phyloP scores from a whole-genome alignment of 1,284 basidiomycete genomes.

The Austroboletus niveus region DNA sequence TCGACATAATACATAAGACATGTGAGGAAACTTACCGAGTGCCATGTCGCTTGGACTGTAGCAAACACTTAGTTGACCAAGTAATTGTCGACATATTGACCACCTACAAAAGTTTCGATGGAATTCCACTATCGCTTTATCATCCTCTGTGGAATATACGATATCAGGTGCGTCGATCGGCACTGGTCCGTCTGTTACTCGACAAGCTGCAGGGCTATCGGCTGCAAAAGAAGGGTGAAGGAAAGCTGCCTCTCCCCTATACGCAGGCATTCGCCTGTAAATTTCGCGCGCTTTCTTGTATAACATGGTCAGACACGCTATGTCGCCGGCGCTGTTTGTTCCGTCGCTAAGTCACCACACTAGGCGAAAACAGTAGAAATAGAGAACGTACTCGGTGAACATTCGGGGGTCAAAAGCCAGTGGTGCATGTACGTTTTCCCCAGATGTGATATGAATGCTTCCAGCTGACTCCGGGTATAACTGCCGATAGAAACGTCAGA shows the following conservation, averaged over 20 bases:
- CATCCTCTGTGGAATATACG: conserved; percentile 54
- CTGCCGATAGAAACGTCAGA: neutral
- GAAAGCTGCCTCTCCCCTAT: conserved; percentile 46
- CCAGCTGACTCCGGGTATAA: conserved; percentile 11
- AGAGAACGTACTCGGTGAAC: neutral
- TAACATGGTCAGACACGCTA: neutral
- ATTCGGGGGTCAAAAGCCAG: conserved; percentile 14
- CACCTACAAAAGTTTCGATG: conserved; percentile 30
- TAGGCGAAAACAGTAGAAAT: neutral
- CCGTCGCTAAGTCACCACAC: neutral
- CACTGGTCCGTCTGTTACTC: conserved; percentile 38
- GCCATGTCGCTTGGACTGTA: conserved; percentile 49
- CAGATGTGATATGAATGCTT: conserved; percentile 16
- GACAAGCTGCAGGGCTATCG: conserved; percentile 42
- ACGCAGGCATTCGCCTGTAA: conserved; percentile 30
- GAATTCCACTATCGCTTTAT: conserved; percentile 48
- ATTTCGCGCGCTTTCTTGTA: conserved; percentile 40
- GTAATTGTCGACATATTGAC: neutral
- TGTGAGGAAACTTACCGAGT: conserved; percentile 39
- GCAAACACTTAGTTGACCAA: neutral
- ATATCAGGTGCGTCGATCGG: conserved; percentile 44
- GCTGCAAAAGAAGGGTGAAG: conserved; percentile 48
- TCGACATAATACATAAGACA: neutral
- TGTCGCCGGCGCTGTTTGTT: neutral
- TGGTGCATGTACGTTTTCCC: conserved; percentile 14